A percentile compares a stretch with the other conserved stretches of the same genome.
These are phyloP conservation scores for Carex cristatella DNA, from an alignment of 176 grass and related monocot species.

Conservation along the genomic window DNA sequence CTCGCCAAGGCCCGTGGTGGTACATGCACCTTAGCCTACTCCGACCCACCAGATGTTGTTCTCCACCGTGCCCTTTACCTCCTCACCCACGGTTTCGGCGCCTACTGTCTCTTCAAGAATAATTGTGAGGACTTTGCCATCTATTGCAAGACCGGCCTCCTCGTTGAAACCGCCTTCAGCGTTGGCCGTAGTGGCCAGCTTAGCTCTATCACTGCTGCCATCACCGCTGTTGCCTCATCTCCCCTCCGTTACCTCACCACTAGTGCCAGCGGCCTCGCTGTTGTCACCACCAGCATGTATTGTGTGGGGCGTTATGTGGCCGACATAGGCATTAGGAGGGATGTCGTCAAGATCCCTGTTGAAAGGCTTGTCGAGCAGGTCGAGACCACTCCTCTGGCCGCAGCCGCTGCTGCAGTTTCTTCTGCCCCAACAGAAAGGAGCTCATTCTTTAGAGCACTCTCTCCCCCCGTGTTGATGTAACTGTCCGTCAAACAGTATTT, in stretches of 20 bases:
- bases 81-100: slow-evolving; percentile 55
- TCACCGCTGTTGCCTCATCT: slow-evolving; percentile 43
- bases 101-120: slow-evolving; percentile 78
- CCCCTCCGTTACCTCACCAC: slow-evolving; percentile 44
- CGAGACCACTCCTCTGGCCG: not conserved
- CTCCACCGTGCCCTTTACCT: slow-evolving; percentile 51
- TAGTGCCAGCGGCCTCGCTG: slow-evolving; percentile 23
- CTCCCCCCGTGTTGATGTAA: not conserved
- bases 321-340: slow-evolving; percentile 50
- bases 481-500: not conserved
- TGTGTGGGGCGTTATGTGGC: slow-evolving; percentile 45
- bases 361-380: slow-evolving; percentile 42
- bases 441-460: not conserved
- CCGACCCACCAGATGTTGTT: slow-evolving; percentile 36
- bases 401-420: not conserved
- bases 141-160: slow-evolving; percentile 81
- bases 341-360: slow-evolving; percentile 48
- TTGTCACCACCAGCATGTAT: slow-evolving; percentile 45
- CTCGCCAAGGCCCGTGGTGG: slow-evolving; percentile 79
- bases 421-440: not conserved
- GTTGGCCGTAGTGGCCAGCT: slow-evolving; percentile 81
- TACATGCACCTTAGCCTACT: slow-evolving; percentile 66
- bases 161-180: slow-evolving; percentile 56
- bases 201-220: slow-evolving; percentile 43
- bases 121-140: slow-evolving; percentile 93